Percentiles rank a stretch among this genome's conserved stretches.
These are phyloP conservation scores for Colletotrichum cuscutae DNA, from an alignment of 2,329 filamentous ascomycete species.

Conservation along the genomic window DNA sequence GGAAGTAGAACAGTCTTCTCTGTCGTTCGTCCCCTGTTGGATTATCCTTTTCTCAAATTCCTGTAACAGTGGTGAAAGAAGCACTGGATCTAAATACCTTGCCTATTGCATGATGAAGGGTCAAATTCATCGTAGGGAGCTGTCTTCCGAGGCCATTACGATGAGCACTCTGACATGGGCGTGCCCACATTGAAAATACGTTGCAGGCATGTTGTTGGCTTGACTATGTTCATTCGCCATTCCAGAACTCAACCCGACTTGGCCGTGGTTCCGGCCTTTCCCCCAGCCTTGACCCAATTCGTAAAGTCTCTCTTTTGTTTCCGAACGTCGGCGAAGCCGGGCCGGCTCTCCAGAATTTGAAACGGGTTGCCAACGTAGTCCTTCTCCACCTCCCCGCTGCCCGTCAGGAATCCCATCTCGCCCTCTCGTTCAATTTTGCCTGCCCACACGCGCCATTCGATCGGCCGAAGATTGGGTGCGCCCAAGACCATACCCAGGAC, in stretches of 20 bases:
- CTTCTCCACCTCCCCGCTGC: slow-evolving; percentile 73
- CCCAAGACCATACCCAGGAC: slow-evolving; percentile 83
- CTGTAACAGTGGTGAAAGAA: background rate
- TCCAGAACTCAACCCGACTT: background rate
- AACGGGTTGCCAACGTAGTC: slow-evolving; percentile 84
- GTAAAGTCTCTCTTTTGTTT: slow-evolving; percentile 83
- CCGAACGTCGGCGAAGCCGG: slow-evolving; percentile 89
- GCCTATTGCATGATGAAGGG: background rate
- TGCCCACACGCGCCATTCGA: slow-evolving; percentile 85
- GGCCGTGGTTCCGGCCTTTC: slow-evolving; percentile 28
- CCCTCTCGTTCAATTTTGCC: slow-evolving; percentile 86
- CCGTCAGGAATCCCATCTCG: slow-evolving; percentile 64
- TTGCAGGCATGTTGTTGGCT: background rate
- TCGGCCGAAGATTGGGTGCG: slow-evolving; percentile 83
- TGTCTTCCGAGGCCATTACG: background rate
- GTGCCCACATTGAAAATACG: background rate
- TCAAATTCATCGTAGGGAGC: background rate
- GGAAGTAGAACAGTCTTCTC: background rate
- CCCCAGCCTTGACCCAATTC: slow-evolving; percentile 69
- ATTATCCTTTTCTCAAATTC: background rate
- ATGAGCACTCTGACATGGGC: background rate
- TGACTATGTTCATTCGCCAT: background rate
- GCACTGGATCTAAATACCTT: background rate
- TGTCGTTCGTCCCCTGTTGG: background rate
- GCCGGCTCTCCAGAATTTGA: slow-evolving; percentile 78